phyloP scores from a whole-genome alignment of 1,139 yeast genomes.

The Suhomyces bokatorum region DNA sequence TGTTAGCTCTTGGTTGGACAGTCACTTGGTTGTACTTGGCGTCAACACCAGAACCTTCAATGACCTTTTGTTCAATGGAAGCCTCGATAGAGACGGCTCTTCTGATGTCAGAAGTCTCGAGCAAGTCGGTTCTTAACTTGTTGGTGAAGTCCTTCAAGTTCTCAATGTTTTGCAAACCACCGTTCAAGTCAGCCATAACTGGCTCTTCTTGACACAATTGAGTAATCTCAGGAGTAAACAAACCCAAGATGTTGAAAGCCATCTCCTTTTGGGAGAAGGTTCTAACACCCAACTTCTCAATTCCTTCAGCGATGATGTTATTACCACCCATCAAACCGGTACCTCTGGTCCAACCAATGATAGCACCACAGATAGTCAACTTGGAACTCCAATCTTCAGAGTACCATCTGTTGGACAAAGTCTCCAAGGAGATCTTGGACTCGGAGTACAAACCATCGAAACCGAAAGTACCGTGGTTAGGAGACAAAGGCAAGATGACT shows the following conservation, averaged over 20 bases:
- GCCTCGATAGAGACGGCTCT: slow-evolving; percentile 94
- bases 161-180: slow-evolving; percentile 93
- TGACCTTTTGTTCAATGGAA: slow-evolving; percentile 88
- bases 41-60: slow-evolving; percentile 88
- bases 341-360: slow-evolving; percentile 99
- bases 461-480: slow-evolving; percentile 98
- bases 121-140: slow-evolving; percentile 75
- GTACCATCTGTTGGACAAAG: slow-evolving; percentile 97
- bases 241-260: slow-evolving; percentile 97
- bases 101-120: slow-evolving; percentile 87
- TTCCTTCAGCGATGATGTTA: slow-evolving; percentile 96
- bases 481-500: slow-evolving; percentile 92
- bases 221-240: slow-evolving; percentile 83
- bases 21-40: slow-evolving; percentile 75
- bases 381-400: slow-evolving; percentile 96
- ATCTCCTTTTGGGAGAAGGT: slow-evolving; percentile 98
- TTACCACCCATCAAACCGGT: slow-evolving; percentile 98
- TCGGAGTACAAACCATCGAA: slow-evolving; percentile 97
- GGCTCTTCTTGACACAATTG: slow-evolving; percentile 91
- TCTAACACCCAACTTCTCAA: slow-evolving; percentile 93
- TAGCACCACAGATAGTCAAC: slow-evolving; percentile 95
- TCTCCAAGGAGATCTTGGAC: slow-evolving; percentile 92
- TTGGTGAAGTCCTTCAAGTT: slow-evolving; percentile 88
- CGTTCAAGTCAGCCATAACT: slow-evolving; percentile 96
- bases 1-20: slow-evolving; percentile 90